A percentile compares a stretch with the other conserved stretches of the same genome.
phyloP scores from a whole-genome alignment of 768 basidiomycete species.

The Suillus plorans region DNA sequence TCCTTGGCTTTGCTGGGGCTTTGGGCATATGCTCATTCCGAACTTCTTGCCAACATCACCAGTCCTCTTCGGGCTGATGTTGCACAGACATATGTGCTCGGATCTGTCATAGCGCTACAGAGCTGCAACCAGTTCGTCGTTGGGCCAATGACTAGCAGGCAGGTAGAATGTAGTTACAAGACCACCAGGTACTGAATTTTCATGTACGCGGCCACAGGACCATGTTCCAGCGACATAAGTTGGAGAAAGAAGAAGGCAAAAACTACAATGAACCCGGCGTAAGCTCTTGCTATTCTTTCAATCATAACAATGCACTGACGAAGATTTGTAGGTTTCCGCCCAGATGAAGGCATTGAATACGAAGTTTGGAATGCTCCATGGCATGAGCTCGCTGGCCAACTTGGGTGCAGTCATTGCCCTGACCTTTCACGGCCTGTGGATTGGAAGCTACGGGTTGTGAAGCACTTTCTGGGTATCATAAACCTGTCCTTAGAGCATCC shows the following conservation, averaged over 20 bases:
- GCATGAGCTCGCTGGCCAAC: slow-evolving; percentile 68
- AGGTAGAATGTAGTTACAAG: slow-evolving; percentile 20
- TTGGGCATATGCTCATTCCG: slow-evolving; percentile 60
- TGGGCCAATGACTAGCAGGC: slow-evolving; percentile 73
- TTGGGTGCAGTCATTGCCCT: slow-evolving; percentile 58
- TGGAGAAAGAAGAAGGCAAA: slow-evolving; percentile 76
- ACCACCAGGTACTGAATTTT: background rate
- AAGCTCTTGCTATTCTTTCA: slow-evolving; percentile 24
- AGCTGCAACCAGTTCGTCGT: slow-evolving; percentile 65
- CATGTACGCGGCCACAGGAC: slow-evolving; percentile 40
- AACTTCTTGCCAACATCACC: slow-evolving; percentile 47
- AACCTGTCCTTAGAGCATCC: background rate
- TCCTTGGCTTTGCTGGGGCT: slow-evolving; percentile 53
- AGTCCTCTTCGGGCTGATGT: slow-evolving; percentile 58
- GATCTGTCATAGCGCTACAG: slow-evolving; percentile 46
- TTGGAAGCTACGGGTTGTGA: slow-evolving; percentile 49
- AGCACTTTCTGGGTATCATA: background rate
- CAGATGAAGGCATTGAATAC: slow-evolving; percentile 70
- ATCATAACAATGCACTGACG: slow-evolving; percentile 11
- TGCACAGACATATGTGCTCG: slow-evolving; percentile 61
- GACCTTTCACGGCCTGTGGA: slow-evolving; percentile 70
- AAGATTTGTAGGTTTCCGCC: slow-evolving; percentile 51
- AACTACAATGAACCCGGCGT: slow-evolving; percentile 64
- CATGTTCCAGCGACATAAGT: slow-evolving; percentile 71
- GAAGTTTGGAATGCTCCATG: slow-evolving; percentile 67